Base-by-base conservation (phyloP, 805 yeast genomes). In the Blastobotrys americana region DNA sequence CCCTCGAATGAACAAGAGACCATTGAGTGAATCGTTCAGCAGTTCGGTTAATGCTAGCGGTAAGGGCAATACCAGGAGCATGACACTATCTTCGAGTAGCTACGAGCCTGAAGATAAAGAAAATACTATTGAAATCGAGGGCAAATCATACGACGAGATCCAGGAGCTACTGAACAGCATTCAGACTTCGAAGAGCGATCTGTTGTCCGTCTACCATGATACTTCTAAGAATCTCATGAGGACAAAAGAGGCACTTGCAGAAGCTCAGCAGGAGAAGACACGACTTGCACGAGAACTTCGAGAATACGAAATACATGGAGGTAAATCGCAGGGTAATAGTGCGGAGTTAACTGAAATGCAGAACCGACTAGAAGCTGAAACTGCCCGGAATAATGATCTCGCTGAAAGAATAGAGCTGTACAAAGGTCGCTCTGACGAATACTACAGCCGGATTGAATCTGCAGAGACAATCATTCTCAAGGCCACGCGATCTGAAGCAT, bases 381-480 rank as follows among this genome's bases (percentile, higher is more conserved):
- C 68, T 34, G 58, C 69, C n/a, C 80, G 77, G 54, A 80, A 77
- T 52, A 55, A 59, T 1, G 81, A 85, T 23, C 64, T 86, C 23
- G 59, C 69, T 1, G 70, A 73, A 33, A 72, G 76, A 23, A 65
- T 82, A 17, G 76, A 75, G 33, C 66, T 82, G 25, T 87, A 84
- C 63, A 82, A 79, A 56, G 63, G 69, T 15, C 74, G 95, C 49
- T 78, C 94, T 27, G 89, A 84, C 28, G 83, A 80, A 49, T 83
- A 85, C 58, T 77, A 73, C 53, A 70, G 71, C 46, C 84, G 84
- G 55, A 68, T 88, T 20, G 94, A 87, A 55, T 73, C 76, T 41
- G 89, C 93, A 2, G 96, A 89, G 57, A 71, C 80, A 40, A 83
- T 85, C 3, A 76, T 83, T 1, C 69, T 73, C 42, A 72, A 78